Evolutionary conservation across 495 filamentous ascomycete genomes (phyloP), one percentile per base, ranked within the genome.

Genomic region (Talaromyces wortmannii): DNA sequence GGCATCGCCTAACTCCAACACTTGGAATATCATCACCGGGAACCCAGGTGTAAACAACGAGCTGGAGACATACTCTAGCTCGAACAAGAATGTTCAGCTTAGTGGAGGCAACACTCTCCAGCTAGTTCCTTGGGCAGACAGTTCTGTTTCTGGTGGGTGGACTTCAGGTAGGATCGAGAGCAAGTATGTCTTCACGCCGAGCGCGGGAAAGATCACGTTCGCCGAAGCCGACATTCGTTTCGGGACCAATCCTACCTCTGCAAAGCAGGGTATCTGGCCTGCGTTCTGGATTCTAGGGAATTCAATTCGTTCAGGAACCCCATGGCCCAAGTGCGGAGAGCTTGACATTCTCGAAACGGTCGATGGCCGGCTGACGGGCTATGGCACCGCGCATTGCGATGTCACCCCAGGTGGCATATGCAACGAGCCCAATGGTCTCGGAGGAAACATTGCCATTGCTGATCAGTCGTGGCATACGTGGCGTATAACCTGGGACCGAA

Each of bases 401-500:
- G 52, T 53, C 15, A 23, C 10, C n/a, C 52, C 52, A 2, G 52
- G 52, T 2, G 52, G 52, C 15, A 53, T 53, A 36, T 53, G 52
- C 52, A 53, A 53, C 18, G 52, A 53, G 52, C 52, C 52, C 33
- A 53, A 53, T n/a, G 52, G 52, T 10, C 29, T 46, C 4, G 43
- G 50, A 15, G 52, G 40, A 2, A 45, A 18, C 42, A 45, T 53
- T 30, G 13, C 23, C 43, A 45, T 53, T 11, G 40, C 52, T 3
- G 52, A 53, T 18, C 52, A 53, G 43, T 53, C 52, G 3, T 53
- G 52, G 52, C 52, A 53, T 36, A 53, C 52, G 31, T 53, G 52
- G 52, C 52, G 52, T 30, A 53, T 53, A 30, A 17, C n/a, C 52
- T 53, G 52, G 52, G 43, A 53, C 42, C 52, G 52, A 0, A 53